Conservation (phyloP, 768 basidiomycete species). For the Lentinula sp. region DNA sequence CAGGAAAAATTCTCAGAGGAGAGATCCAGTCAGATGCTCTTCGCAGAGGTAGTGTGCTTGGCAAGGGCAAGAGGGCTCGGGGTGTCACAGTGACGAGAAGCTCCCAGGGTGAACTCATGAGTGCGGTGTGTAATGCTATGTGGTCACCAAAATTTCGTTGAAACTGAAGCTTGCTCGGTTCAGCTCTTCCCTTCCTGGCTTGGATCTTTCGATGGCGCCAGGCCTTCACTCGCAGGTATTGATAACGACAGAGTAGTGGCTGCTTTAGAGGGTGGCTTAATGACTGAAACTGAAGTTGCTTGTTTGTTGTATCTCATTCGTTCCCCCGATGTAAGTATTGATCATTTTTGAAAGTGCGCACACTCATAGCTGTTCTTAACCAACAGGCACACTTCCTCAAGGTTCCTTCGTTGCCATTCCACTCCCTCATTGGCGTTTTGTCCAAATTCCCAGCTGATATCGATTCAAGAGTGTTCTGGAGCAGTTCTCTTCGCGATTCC, state of each 20-base stretch:
- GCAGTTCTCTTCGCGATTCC: constrained; percentile 50
- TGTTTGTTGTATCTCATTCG: constrained; percentile 65
- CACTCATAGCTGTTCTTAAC: constrained; percentile 10
- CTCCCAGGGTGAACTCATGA: constrained; percentile 77
- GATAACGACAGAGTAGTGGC: constrained; percentile 49
- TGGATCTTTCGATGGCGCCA: constrained; percentile 63
- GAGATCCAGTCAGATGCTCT: constrained; percentile 19
- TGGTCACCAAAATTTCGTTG: not conserved
- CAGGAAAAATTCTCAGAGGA: constrained; percentile 61
- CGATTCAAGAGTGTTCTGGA: constrained; percentile 76
- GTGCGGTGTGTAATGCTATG: constrained; percentile 43
- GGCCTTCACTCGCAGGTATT: constrained; percentile 62
- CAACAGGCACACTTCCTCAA: constrained; percentile 80
- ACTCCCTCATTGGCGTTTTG: constrained; percentile 68
- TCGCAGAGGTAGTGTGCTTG: constrained; percentile 53
- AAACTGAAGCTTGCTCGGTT: not conserved
- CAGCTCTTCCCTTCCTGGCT: constrained; percentile 80
- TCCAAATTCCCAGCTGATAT: constrained; percentile 74
- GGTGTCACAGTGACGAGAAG: constrained; percentile 82
- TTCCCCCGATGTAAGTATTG: constrained; percentile 60
- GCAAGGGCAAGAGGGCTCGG: constrained; percentile 70
- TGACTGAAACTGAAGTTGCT: constrained; percentile 63
- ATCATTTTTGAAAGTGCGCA: not conserved
- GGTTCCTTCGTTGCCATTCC: constrained; percentile 76
- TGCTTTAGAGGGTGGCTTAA: constrained; percentile 58